These are phyloP conservation scores for Paramecium pentaurelia DNA, from an alignment of 73 alveolate genomes.

Conservation along the genomic window DNA sequence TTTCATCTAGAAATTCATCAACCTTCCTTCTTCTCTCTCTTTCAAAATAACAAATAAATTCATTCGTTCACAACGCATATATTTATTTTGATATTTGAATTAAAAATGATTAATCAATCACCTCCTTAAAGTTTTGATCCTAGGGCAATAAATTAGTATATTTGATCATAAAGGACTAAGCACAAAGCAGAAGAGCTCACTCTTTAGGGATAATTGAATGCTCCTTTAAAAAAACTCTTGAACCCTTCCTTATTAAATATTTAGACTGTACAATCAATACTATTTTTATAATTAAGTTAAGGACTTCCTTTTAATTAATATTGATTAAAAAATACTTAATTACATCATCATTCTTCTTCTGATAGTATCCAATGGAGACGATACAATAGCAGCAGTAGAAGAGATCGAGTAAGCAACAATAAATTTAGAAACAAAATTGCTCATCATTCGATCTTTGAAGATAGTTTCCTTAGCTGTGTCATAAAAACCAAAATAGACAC, in stretches of 20 bases:
- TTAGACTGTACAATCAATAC: constrained; percentile 69
- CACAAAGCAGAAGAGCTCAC: constrained; percentile 75
- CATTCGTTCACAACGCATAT: too few relatives aligned
- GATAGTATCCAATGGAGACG: constrained; percentile 90
- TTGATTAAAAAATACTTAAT: constrained; percentile 47
- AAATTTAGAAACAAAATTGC: constrained; percentile 68
- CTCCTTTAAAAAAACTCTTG: constrained; percentile 78
- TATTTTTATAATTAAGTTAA: background rate
- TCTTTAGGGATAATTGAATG: constrained; percentile 57
- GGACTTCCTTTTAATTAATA: constrained; percentile 44
- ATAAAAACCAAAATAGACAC: constrained; percentile 72
- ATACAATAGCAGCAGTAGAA: constrained; percentile 75
- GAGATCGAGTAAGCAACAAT: constrained; percentile 81
- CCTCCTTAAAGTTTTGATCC: background rate
- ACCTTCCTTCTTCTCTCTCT: too few relatives aligned
- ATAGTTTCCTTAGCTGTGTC: constrained; percentile 79
- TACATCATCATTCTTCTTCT: constrained; percentile 94
- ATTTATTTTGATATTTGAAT: too few relatives aligned
- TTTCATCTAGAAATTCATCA: too few relatives aligned
- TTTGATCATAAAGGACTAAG: constrained; percentile 80
- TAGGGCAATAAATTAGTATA: constrained; percentile 37
- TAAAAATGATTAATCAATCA: background rate
- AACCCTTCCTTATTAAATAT: constrained; percentile 72
- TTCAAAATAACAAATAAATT: too few relatives aligned
- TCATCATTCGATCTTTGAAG: constrained; percentile 65